Evolutionary conservation across 495 filamentous ascomycete genomes (phyloP).

Genomic region (Bathelium albidoporum): DNA sequence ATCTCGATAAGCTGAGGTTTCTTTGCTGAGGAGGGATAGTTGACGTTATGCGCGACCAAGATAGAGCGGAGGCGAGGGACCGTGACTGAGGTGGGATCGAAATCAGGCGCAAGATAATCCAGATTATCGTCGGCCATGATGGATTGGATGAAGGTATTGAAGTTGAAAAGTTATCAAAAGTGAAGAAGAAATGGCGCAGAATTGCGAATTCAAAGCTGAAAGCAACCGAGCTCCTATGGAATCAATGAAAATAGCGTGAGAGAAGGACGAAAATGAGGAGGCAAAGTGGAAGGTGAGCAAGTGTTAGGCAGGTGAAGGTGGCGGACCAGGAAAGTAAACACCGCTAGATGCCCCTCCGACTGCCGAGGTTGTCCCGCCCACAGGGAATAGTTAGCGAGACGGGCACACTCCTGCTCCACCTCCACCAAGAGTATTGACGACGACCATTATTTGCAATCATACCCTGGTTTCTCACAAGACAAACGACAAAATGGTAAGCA

Average conservation of each 20-base stretch:
- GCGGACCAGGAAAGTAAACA: neutral
- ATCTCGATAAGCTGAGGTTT: constrained; percentile 78
- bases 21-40: constrained; percentile 77
- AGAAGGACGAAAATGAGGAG: neutral
- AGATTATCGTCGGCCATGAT: constrained; percentile 18
- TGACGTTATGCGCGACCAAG: constrained; percentile 72
- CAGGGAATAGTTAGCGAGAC: neutral
- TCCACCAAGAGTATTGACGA: neutral
- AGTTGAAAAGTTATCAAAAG: neutral
- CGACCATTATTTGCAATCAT: neutral
- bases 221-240: neutral
- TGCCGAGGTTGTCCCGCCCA: neutral
- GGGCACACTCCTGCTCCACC: neutral
- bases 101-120: constrained; percentile 73
- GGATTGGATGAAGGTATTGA: neutral
- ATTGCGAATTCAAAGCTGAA: neutral
- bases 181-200: neutral
- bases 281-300: neutral
- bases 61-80: constrained; percentile 80
- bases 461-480: neutral
- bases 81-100: constrained; percentile 73
- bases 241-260: neutral
- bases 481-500: neutral
- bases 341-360: neutral
- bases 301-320: neutral